Conservation (phyloP, 176 grass and related monocot species). For the Zea luxurians region DNA sequence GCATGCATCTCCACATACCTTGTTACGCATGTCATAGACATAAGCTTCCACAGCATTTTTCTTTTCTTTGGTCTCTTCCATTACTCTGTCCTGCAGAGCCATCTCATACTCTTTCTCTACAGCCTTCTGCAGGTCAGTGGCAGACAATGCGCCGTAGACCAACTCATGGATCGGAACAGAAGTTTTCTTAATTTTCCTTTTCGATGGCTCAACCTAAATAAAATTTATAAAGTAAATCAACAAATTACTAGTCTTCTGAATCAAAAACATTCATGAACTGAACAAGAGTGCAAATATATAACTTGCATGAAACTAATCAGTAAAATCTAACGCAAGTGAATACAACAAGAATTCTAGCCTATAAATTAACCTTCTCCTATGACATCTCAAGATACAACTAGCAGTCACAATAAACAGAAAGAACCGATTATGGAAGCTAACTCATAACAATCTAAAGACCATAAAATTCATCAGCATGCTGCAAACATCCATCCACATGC, state of each 20-base stretch:
- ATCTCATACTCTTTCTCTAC: constrained; percentile 93
- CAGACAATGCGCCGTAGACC: constrained; percentile 68
- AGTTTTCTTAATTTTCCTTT: constrained; percentile 95
- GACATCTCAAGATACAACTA: not conserved
- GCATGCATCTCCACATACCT: constrained; percentile 44
- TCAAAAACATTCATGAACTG: not conserved
- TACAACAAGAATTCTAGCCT: not conserved
- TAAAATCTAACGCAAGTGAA: not conserved
- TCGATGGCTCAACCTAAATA: constrained; percentile 65
- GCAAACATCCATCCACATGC: not conserved
- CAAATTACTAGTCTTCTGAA: not conserved
- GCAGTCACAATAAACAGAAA: not conserved
- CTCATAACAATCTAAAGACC: not conserved
- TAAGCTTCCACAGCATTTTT: constrained; percentile 97
- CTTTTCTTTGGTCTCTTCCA: constrained; percentile 99
- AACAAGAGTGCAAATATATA: not conserved
- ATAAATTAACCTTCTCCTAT: not conserved
- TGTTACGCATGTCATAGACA: constrained; percentile 98
- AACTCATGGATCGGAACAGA: constrained; percentile 65
- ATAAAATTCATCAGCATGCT: not conserved
- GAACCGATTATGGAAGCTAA: not conserved
- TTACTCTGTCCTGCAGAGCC: constrained; percentile 94
- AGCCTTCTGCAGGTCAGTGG: constrained; percentile 70
- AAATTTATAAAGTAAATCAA: not conserved
- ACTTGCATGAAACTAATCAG: not conserved